Evolutionary conservation across 2,329 filamentous ascomycete genomes (phyloP), one percentile per base, ranked within the genome.

Genomic region (Pestalotiopsis sp.): DNA sequence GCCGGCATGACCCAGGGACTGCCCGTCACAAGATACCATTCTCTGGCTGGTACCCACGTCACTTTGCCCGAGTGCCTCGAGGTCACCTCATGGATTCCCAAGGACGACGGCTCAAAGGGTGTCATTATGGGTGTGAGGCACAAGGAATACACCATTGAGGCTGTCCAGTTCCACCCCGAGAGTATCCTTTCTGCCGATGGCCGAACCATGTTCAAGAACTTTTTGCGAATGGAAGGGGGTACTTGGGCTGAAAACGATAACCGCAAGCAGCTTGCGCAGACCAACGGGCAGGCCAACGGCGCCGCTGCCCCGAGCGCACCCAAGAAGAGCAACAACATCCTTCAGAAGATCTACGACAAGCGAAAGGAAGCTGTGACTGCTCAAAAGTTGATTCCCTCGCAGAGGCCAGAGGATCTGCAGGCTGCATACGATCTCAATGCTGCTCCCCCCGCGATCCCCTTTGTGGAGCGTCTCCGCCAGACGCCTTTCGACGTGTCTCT

Each of bases 41-140:
- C 97, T 3, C 89, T 99, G 56, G 96, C 96, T 12, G 96, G 96
- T 57, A 97, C 94, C 1, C 92, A 96, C 74, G 88, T 93, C 49
- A 97, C 94, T 4, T 84, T 99, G 38, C 96, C 96, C 2, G 87
- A 92, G 36, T 94, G 90, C 71, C 87, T 99, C 57, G 94, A 99
- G 79, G 89, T 98, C 7, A 94, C 94, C 1, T 97, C 96, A 59
- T 97, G 94, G 91, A 94, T 96, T 67, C 87, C 90, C 39, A 89
- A 89, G 72, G 90, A 91, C 17, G 93, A 95, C 77, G 91, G 91
- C 65, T 90, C 89, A 38, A 94, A 92, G 72, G 93, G 93, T 38
- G 90, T 98, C 69, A 99, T 99, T 74, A 98, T 98, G 92, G 96
- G 96, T 61, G 93, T 99, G 61, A 91, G 96, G 61, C 96, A 99